phyloP scores from a whole-genome alignment of 768 basidiomycete species.

The Termitomyces eurrhizus region DNA sequence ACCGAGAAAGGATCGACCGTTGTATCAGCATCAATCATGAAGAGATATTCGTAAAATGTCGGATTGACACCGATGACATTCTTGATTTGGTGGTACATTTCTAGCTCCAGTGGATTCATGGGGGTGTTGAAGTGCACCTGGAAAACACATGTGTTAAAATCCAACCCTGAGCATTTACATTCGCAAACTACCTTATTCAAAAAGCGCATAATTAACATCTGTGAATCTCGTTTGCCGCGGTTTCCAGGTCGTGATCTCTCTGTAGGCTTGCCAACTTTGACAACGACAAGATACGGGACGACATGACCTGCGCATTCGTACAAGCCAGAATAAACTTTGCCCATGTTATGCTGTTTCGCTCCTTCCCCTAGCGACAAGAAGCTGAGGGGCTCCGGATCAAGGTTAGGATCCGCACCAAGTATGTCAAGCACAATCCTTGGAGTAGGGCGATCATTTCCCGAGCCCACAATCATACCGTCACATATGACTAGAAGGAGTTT shows the following conservation, averaged over 20 bases:
- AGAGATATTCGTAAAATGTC: conserved; percentile 94
- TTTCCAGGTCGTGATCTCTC: conserved; percentile 94
- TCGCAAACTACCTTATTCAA: conserved; percentile 76
- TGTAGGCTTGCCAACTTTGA: conserved; percentile 93
- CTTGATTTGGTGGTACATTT: conserved; percentile 99
- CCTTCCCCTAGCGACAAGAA: conserved; percentile 95
- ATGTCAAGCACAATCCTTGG: conserved; percentile 97
- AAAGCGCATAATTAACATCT: conserved; percentile 95
- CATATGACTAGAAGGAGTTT: conserved; percentile 92
- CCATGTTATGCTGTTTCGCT: conserved; percentile 96
- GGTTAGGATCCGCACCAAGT: conserved; percentile 87
- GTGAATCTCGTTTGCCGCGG: conserved; percentile 96
- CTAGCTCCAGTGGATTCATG: conserved; percentile 95
- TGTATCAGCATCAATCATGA: conserved; percentile 94
- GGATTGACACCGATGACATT: conserved; percentile 99
- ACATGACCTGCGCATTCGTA: conserved; percentile 95
- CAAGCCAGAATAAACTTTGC: conserved; percentile 93
- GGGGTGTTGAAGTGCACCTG: conserved; percentile 95
- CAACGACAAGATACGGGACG: conserved; percentile 89
- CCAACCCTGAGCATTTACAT: background rate
- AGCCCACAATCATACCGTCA: conserved; percentile 97
- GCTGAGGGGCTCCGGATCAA: conserved; percentile 92
- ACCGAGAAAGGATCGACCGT: conserved; percentile 84
- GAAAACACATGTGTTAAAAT: conserved; percentile 5
- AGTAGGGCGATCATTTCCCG: conserved; percentile 94